A percentile compares a stretch with the other conserved stretches of the same genome.
These are phyloP conservation scores for Candida nemodendra DNA, from an alignment of 805 yeast genomes.

Conservation along the genomic window DNA sequence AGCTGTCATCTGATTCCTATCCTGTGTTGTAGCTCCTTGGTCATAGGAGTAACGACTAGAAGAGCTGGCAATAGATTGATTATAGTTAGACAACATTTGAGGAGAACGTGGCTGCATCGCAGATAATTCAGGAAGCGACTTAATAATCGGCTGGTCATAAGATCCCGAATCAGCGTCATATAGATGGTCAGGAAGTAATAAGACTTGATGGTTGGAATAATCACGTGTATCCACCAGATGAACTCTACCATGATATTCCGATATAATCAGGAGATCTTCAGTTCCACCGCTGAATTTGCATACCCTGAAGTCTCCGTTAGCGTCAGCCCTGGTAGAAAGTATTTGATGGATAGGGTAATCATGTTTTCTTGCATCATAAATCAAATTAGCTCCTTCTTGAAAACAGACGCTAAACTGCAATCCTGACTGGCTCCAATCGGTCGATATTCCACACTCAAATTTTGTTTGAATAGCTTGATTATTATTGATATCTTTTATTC, in stretches of 20 bases:
- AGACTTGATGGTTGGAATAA: conserved; percentile 70
- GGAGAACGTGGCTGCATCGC: conserved; percentile 5
- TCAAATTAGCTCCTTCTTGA: conserved; percentile 78
- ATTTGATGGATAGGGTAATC: conserved; percentile 51
- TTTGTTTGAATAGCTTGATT: conserved; percentile 42
- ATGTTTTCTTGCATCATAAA: conserved; percentile 73
- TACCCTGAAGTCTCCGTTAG: conserved; percentile 39
- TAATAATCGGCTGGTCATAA: conserved; percentile 29
- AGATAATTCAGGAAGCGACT: conserved; percentile 30
- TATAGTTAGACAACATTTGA: background rate
- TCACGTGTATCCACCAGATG: conserved; percentile 82
- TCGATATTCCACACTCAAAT: conserved; percentile 82
- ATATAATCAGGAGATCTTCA: conserved; percentile 72
- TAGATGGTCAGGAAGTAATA: conserved; percentile 52
- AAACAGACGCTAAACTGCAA: conserved; percentile 72
- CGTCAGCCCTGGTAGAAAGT: conserved; percentile 56
- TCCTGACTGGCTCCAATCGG: conserved; percentile 76
- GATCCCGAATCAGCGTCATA: conserved; percentile 13
- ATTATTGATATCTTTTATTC: conserved; percentile 32
- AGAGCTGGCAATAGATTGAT: background rate
- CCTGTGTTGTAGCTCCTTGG: background rate
- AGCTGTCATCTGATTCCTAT: too few relatives aligned
- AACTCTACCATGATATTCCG: conserved; percentile 85
- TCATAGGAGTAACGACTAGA: background rate
- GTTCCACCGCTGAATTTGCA: conserved; percentile 59